Conservation (phyloP, 2,329 filamentous ascomycete genomes). For the Nemania bipapillata region DNA sequence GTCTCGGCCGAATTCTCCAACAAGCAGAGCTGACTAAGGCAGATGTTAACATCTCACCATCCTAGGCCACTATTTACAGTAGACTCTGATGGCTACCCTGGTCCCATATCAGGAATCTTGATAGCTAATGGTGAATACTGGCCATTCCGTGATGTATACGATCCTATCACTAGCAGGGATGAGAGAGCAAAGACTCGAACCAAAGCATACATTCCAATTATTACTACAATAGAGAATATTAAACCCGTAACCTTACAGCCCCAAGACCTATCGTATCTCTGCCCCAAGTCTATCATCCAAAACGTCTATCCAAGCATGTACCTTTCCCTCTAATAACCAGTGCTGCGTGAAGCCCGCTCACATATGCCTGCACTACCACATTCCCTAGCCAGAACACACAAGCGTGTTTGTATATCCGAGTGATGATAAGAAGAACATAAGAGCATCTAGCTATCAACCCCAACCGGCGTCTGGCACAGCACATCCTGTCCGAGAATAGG, state of each 20-base stretch:
- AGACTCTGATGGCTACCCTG: too few species aligned
- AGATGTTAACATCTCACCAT: too few species aligned
- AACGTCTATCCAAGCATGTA: neutral
- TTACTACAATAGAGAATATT: neutral
- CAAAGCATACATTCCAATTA: neutral
- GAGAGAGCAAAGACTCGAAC: neutral
- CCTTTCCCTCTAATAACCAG: neutral
- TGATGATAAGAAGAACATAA: neutral
- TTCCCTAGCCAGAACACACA: neutral
- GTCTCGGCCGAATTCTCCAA: neutral
- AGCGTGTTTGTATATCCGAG: too few species aligned
- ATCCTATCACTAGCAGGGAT: neutral
- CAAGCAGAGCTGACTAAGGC: neutral
- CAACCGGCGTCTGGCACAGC: slow-evolving; percentile 50
- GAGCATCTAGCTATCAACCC: slow-evolving; percentile 29
- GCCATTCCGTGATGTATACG: neutral
- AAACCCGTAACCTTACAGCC: neutral
- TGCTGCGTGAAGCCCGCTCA: neutral
- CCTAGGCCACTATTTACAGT: too few species aligned
- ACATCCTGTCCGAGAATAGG: slow-evolving; percentile 55
- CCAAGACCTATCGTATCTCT: neutral
- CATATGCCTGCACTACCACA: neutral
- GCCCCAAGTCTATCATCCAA: neutral
- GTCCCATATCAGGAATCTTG: too few species aligned
- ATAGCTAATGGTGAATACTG: too few species aligned